Evolutionary conservation across 345 rosid species (phyloP).

Genomic region (Turnera subulata): DNA sequence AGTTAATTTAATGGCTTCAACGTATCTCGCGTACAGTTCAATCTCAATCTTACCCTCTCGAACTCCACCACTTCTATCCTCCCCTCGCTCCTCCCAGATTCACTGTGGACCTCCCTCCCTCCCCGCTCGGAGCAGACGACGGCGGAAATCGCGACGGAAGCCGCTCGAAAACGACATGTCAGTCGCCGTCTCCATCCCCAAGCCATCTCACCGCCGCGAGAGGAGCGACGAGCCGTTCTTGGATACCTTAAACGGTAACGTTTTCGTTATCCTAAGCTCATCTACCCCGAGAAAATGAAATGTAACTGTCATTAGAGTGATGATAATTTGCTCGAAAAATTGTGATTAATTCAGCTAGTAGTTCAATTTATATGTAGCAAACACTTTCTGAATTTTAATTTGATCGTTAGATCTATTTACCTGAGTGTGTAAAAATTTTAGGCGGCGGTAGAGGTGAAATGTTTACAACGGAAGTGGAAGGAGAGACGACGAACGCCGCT

Average conservation of each 20-base stretch:
- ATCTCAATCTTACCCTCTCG: slow-evolving; percentile 17
- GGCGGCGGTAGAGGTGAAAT: slow-evolving; percentile 59
- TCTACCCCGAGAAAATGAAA: no score
- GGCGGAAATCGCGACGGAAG: slow-evolving; percentile 16
- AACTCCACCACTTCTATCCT: background rate
- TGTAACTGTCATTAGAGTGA: no score
- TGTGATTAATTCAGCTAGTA: background rate
- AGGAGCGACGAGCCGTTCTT: slow-evolving; percentile 35
- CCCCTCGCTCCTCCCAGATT: background rate
- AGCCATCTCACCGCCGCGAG: slow-evolving; percentile 43
- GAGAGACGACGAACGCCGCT: slow-evolving; percentile 16
- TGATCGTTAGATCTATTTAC: slow-evolving; percentile 21
- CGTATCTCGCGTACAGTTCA: background rate
- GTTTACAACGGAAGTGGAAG: slow-evolving; percentile 35
- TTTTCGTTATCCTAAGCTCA: no score
- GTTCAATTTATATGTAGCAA: no score
- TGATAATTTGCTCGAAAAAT: background rate
- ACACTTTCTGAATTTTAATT: slow-evolving; percentile 11
- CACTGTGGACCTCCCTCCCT: background rate
- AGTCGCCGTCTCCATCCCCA: slow-evolving; percentile 18
- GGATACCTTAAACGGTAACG: slow-evolving; percentile 46
- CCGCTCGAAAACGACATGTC: background rate
- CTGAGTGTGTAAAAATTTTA: slow-evolving; percentile 7
- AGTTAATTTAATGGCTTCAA: slow-evolving; percentile 15
- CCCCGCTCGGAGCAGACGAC: background rate